Evolutionary conservation across 352 stramenopile species (phyloP).

Genomic region (Globisporangium carolinianum): DNA sequence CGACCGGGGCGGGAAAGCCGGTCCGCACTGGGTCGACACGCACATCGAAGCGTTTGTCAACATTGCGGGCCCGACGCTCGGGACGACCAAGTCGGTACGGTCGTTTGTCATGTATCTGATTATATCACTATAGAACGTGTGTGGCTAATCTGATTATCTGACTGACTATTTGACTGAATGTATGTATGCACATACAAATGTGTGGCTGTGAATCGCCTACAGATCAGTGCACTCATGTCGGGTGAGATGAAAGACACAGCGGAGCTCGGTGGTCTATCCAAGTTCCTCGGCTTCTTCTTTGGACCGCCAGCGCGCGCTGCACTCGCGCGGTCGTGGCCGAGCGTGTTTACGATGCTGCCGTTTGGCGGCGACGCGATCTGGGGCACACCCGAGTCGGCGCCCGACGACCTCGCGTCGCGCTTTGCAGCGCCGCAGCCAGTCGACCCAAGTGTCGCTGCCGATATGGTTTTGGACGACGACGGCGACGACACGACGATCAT

Average conservation of each 20-base stretch:
- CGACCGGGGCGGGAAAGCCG: slow-evolving; percentile 73
- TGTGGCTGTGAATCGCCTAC: neutral
- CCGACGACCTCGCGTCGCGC: slow-evolving; percentile 57
- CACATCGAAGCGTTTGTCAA: slow-evolving; percentile 91
- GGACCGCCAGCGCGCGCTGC: slow-evolving; percentile 40
- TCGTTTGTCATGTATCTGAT: neutral
- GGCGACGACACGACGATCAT: slow-evolving; percentile 11
- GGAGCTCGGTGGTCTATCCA: slow-evolving; percentile 79
- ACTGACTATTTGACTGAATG: neutral
- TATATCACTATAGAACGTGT: too few relatives aligned
- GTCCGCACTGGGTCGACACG: slow-evolving; percentile 89
- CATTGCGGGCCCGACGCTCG: slow-evolving; percentile 91
- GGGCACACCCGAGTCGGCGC: slow-evolving; percentile 46
- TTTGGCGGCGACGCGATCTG: slow-evolving; percentile 90
- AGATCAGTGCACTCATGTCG: slow-evolving; percentile 86
- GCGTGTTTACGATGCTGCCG: slow-evolving; percentile 89
- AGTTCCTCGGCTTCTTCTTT: slow-evolving; percentile 82
- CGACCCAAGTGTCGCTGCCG: neutral
- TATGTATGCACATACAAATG: neutral
- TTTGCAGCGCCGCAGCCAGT: slow-evolving; percentile 36
- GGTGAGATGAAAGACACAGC: slow-evolving; percentile 95
- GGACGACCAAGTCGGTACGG: slow-evolving; percentile 79
- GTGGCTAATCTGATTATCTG: too few relatives aligned
- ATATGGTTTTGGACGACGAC: slow-evolving; percentile 2
- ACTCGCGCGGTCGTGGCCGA: slow-evolving; percentile 68